Evolutionary conservation across 441 rosid genomes (phyloP), one percentile per base, ranked within the genome.

Genomic region (Gossypium schwendimanii): DNA sequence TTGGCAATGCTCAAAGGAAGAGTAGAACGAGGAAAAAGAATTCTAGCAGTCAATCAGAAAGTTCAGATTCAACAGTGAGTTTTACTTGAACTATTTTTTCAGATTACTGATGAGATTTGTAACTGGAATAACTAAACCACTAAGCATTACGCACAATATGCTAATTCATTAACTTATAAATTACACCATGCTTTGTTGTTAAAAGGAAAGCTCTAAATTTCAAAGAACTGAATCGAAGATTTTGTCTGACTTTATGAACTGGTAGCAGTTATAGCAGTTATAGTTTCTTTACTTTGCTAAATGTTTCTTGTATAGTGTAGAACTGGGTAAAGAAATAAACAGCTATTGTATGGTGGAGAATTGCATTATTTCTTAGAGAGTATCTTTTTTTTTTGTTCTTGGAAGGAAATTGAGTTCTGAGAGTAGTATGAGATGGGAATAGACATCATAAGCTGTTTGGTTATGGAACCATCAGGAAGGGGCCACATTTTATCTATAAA

Each of bases 11-110:
- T 72, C 67, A n/a, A 61, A 81, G 76, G 78, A 77, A 79, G 71
- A 26, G 57, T 44, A 75, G 81, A 75, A 72, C 76, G 59, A 77
- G 83, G 69, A 76, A 75, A 1, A 75, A 24, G 74, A 81, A 74
- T 63, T 63, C 11, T 41, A 65, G 23, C 69, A 47, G 66, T 60
- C 53, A 20, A 71, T 67, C 74, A 54, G 81, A 70, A 53, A 73
- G 67, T 78, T 79, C 59, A 20, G 65, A 47, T 52, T 73, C 64
- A 41, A 9, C 52, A n/a, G 85, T 81, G 73, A 84, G 82, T 81
- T 76, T 47, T 72, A 76, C 26, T 69, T 21, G 52, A 55, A 72
- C 75, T 20, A 63, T 72, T 4, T 71, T 71, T 44, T 54, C 50
- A 64, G 36, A 20, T 8, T 69, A 52, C 10, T 33, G 58, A 31